Conservation (phyloP, 2,329 filamentous ascomycete genomes). For the Capronia coronata region DNA sequence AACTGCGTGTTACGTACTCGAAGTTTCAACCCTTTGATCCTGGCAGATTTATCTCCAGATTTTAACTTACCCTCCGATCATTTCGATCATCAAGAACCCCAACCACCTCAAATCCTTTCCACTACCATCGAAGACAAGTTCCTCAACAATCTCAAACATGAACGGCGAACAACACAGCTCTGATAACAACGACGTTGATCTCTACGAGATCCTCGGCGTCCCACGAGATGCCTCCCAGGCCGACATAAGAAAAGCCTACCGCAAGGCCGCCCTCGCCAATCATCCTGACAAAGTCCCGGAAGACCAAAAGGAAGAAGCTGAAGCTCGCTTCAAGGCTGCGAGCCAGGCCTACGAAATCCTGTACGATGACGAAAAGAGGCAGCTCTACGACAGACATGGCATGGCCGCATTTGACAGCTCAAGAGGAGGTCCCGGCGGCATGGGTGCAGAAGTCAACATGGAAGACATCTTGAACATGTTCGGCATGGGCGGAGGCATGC, state of each 20-base stretch:
- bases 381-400: conserved; percentile 86
- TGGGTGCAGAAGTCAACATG: conserved; percentile 68
- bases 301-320: conserved; percentile 74
- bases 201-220: conserved; percentile 47
- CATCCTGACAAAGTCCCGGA: conserved; percentile 95
- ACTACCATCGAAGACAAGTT: not conserved
- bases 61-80: not conserved
- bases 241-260: conserved; percentile 61
- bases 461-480: conserved; percentile 69
- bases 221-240: conserved; percentile 43
- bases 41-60: not conserved
- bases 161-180: conserved; percentile 11
- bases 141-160: conserved; percentile 8
- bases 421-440: conserved; percentile 53
- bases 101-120: too few relatives aligned
- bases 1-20: not conserved
- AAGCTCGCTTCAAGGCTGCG: conserved; percentile 85
- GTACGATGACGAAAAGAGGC: conserved; percentile 86
- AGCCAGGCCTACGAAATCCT: conserved; percentile 97
- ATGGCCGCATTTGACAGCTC: conserved; percentile 90
- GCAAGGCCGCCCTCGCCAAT: conserved; percentile 81
- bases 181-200: conserved; percentile 21
- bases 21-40: conserved; percentile 2
- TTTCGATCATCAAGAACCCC: too few relatives aligned
- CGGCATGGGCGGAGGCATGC: conserved; percentile 50